Base-by-base conservation (phyloP, 140 eudicot species). In the Anethum foeniculum region DNA sequence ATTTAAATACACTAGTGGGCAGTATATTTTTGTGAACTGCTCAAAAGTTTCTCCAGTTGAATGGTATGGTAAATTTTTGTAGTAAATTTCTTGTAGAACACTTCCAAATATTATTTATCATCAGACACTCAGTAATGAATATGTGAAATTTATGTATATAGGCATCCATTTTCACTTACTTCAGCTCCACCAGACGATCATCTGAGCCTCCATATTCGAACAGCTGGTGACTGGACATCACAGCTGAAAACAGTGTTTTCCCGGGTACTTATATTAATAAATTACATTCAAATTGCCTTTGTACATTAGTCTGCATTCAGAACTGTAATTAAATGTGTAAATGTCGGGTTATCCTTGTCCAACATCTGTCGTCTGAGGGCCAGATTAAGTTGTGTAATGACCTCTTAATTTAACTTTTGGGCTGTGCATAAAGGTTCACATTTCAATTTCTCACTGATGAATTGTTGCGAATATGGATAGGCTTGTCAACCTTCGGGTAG, bases 101-200 rank as follows among this genome's bases (percentile, higher is more conserved):
- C 18, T 75, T 75, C 14, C 7, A 47, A 23, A n/a, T 7, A 43
- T 23, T 6, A 7, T 5, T 36, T 6, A 19, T 68, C 1, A 39
- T 38, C 28, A 41, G 32, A 11, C 9, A 25, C 9, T 43, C 6
- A n/a, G 39, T 75, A 13, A 14, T 75, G 79, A 27, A 27, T 47
- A 75, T 75, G 32, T 6, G 34, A 46, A 25, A 18, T 36, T 16
- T 25, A 47, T 47, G 64, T 75, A 64, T 75, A 15, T 16, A 75
- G 79, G 79, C 79, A 75, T 75, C 79, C 79, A 75, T 75, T 75
- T 75, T 75, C 79, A 47, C 54, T 75, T 2, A 75, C 79, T 43
- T 75, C 79, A 4, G 79, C 79, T 75, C 79, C 79, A 12, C 25
- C 62, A 6, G 79, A 75, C 25, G n/a, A 47, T 75, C 54, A 75